Evolutionary conservation across 2,329 filamentous ascomycete genomes (phyloP), one percentile per base, ranked within the genome.

Genomic region (Colletotrichum shisoi): DNA sequence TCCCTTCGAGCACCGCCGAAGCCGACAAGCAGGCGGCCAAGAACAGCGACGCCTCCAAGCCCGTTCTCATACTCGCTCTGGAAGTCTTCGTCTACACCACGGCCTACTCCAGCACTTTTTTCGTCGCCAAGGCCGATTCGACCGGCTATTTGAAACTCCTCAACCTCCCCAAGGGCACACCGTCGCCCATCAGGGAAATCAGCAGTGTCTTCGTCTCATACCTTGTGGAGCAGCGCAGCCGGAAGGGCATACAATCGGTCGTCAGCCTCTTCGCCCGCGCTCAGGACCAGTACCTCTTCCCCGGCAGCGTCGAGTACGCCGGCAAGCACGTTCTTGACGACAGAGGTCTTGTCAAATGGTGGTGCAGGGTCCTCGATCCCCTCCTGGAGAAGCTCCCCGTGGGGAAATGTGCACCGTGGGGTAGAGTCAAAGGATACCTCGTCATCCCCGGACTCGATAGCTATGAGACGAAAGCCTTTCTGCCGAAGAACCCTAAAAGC

Each of bases 81-180:
- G 95, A 99, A 76, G 84, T 97, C 58, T 84, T 95, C 72, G 86
- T 99, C 68, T 99, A 96, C 79, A 91, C 89, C 0, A 97, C 94
- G 0, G 85, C 87, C 52, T 85, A 87, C 72, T 86, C 93, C 27
- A 96, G 91, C 1, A 97, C 92, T 4, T 85, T 98, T 61, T 99
- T 99, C 76, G 90, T 99, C 27, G 94, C 94, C 70, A 99, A 99
- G 79, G 95, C 95, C 56, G 95, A 99, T 79, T 97, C 95, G 11
- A 97, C 94, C 0, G 95, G 96, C 27, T 96, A 93, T 75, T 80
- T 97, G 11, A 83, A 89, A 71, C 82, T 90, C 2, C 81, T 94
- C 42, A 80, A 85, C 19, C 81, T 91, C 0, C 85, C 89, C 17
- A 85, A 81, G 71, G 83, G 85, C n/a, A 82, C 84, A 0, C 82